These are phyloP conservation scores for Sclerotinia sclerotiorum DNA, from an alignment of 2,329 filamentous ascomycete genomes.

Conservation along the genomic window DNA sequence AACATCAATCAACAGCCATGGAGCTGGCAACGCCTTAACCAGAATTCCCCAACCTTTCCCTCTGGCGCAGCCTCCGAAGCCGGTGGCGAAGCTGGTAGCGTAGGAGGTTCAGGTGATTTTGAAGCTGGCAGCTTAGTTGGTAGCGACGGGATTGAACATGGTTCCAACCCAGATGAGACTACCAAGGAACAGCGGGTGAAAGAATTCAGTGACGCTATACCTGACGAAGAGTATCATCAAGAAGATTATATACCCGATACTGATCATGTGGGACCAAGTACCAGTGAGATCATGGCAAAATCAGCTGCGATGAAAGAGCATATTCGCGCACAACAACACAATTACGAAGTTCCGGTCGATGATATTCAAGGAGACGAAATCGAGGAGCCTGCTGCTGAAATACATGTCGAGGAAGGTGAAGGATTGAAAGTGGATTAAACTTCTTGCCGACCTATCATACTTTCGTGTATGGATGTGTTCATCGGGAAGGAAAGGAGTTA, in stretches of 20 bases:
- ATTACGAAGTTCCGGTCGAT: conserved; percentile 25
- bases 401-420: conserved; percentile 40
- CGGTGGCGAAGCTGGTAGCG: conserved; percentile 23
- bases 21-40: conserved; percentile 14
- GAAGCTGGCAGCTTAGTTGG: conserved; percentile 12
- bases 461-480: neutral
- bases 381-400: conserved; percentile 38
- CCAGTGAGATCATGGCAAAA: conserved; percentile 22
- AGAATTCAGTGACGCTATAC: conserved; percentile 35
- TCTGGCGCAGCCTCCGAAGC: conserved; percentile 37
- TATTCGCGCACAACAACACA: neutral
- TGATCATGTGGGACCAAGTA: conserved; percentile 34
- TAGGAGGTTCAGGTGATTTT: conserved; percentile 34
- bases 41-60: conserved; percentile 24
- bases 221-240: conserved; percentile 31
- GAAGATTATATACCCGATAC: conserved; percentile 32
- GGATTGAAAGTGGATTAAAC: conserved; percentile 34
- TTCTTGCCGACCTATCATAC: neutral
- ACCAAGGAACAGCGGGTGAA: conserved; percentile 30
- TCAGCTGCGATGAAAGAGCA: neutral
- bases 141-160: conserved; percentile 38
- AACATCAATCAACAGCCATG: conserved; percentile 15
- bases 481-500: conserved; percentile 11
- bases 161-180: conserved; percentile 36
- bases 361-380: conserved; percentile 29